Evolutionary conservation across 2,329 filamentous ascomycete genomes (phyloP).

Genomic region (Paraphoma chrysanthemicola): DNA sequence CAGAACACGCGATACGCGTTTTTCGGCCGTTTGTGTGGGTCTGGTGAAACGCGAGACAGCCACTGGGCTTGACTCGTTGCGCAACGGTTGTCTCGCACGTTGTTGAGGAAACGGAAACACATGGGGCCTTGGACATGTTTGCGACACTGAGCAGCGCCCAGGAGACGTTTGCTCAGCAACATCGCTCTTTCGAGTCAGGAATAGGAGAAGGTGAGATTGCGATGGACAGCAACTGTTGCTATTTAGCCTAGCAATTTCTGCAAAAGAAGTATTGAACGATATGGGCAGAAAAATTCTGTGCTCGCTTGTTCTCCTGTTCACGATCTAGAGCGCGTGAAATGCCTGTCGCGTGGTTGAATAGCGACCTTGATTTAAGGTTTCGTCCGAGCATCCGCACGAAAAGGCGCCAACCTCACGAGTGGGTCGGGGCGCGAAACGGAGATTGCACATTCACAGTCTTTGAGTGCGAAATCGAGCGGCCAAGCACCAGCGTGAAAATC

Average conservation of each 20-base stretch:
- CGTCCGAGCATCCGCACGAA: conserved; percentile 9
- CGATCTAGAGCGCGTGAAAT: background rate
- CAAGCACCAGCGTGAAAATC: conserved; percentile 1
- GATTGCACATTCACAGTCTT: conserved; percentile 14
- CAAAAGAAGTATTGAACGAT: background rate
- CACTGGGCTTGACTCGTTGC: background rate
- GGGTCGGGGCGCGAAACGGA: conserved; percentile 18
- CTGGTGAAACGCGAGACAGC: background rate
- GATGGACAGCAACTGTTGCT: background rate
- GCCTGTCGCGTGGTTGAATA: background rate
- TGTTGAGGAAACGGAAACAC: background rate
- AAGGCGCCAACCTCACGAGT: conserved; percentile 9
- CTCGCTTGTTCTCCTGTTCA: background rate
- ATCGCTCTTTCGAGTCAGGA: background rate
- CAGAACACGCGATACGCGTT: conserved; percentile 5
- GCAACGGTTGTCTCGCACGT: background rate
- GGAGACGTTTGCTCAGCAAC: no score
- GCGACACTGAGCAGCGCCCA: no score
- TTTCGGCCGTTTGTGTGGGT: background rate
- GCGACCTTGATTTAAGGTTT: background rate
- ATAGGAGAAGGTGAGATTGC: background rate
- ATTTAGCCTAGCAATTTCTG: background rate
- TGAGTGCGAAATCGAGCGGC: background rate
- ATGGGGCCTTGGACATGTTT: background rate
- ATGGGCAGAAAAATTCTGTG: background rate